Conservation (phyloP, 1,284 basidiomycete species). For the Sanghuangporus sanghuang region DNA sequence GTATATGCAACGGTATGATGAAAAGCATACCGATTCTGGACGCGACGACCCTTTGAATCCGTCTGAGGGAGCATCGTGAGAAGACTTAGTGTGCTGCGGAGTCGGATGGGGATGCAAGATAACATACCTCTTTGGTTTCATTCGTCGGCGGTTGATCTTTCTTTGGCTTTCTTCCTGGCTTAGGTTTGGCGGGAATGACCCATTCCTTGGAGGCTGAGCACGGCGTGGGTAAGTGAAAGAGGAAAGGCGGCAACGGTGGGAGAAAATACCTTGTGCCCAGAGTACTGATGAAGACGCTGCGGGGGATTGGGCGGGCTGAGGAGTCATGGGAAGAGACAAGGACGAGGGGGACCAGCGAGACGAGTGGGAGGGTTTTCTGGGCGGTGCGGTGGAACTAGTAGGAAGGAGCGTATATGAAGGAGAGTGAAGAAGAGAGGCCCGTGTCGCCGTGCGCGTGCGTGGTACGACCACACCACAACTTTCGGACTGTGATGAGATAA, state of each 20-base stretch:
- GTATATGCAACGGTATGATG: background rate
- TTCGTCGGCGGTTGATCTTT: constrained; percentile 46
- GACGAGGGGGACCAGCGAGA: constrained; percentile 9
- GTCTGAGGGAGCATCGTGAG: constrained; percentile 26
- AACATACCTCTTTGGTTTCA: constrained; percentile 44
- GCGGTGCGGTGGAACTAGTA: constrained; percentile 18
- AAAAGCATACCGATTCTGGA: constrained; percentile 64
- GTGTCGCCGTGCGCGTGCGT: too few species aligned
- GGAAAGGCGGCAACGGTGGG: constrained; percentile 19
- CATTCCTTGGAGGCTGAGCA: constrained; percentile 79
- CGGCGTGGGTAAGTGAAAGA: constrained; percentile 19
- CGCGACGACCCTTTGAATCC: constrained; percentile 59
- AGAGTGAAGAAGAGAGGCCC: background rate
- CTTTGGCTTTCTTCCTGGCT: constrained; percentile 87
- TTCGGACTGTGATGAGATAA: background rate
- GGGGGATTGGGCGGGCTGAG: constrained; percentile 24
- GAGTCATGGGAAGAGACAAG: constrained; percentile 25
- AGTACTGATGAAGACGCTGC: constrained; percentile 41
- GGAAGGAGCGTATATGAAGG: constrained; percentile 3
- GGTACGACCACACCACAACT: background rate
- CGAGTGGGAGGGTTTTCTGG: constrained; percentile 3
- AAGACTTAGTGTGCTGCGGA: constrained; percentile 20
- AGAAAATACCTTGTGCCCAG: constrained; percentile 45
- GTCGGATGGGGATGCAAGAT: constrained; percentile 12
- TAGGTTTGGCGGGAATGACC: constrained; percentile 85